Evolutionary conservation across 306 rosid species (phyloP).

Genomic region (Lagenaria siceraria): DNA sequence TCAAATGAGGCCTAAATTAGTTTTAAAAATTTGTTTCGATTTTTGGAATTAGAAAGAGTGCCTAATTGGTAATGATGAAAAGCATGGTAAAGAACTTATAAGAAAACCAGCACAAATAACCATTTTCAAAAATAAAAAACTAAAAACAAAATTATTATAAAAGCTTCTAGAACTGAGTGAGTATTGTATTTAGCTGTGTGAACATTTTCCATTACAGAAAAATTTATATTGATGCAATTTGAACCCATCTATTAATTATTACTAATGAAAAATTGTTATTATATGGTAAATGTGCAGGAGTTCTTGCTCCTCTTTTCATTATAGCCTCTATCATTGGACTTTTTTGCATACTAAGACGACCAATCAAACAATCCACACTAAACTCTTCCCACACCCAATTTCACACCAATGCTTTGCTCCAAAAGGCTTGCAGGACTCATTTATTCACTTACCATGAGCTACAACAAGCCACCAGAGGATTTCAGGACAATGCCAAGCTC

Average conservation of each 20-base stretch:
- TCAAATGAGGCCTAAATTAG: no score
- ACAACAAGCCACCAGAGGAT: slow-evolving; percentile 62
- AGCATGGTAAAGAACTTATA: no score
- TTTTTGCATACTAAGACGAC: slow-evolving; percentile 42
- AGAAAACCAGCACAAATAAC: no score
- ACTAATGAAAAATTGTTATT: slow-evolving; percentile 2
- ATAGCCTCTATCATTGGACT: slow-evolving; percentile 53
- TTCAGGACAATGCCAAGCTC: slow-evolving; percentile 41
- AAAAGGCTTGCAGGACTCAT: slow-evolving; percentile 47
- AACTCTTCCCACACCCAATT: slow-evolving; percentile 26
- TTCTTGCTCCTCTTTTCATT: slow-evolving; percentile 57
- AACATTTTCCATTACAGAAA: no score
- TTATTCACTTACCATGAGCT: slow-evolving; percentile 59
- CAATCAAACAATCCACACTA: slow-evolving; percentile 28
- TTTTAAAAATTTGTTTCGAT: no score
- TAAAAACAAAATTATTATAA: no score
- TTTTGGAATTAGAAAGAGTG: no score
- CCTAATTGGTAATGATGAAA: no score
- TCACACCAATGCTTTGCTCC: slow-evolving; percentile 22
- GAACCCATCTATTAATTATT: background rate
- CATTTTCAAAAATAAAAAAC: no score
- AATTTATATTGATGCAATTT: slow-evolving; percentile 6
- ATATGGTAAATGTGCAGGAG: slow-evolving; percentile 44
- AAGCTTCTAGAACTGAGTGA: no score
- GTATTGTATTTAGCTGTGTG: no score